Evolutionary conservation across 1,139 yeast species (phyloP).

Genomic region (Sugiyamaella novakii): DNA sequence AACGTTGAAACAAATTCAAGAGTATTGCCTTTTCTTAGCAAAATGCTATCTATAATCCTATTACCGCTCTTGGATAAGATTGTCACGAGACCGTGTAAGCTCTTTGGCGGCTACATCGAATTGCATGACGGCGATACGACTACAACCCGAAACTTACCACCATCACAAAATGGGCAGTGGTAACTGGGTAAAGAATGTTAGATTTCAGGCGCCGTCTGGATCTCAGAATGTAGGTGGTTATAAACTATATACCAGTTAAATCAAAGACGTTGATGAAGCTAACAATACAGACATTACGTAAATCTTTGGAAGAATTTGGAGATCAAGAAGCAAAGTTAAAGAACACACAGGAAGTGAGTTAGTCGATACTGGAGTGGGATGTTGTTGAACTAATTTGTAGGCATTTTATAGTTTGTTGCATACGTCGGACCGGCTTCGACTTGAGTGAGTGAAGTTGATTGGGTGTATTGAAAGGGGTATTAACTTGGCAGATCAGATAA

Average conservation of each 20-base stretch:
- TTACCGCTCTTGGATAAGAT: too few species aligned
- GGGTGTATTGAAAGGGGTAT: too few species aligned
- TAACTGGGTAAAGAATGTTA: conserved; percentile 78
- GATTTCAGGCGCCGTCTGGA: conserved; percentile 18
- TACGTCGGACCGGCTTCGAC: conserved; percentile 6
- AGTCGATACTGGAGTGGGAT: too few species aligned
- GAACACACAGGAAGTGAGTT: conserved; percentile 29
- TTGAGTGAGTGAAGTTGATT: conserved; percentile 17
- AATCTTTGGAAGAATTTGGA: conserved; percentile 34
- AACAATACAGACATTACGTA: conserved; percentile 28
- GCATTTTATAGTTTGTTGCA: conserved; percentile 2
- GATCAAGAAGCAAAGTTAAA: conserved; percentile 32
- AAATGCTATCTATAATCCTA: too few species aligned
- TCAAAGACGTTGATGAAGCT: not conserved
- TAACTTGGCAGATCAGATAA: conserved; percentile 31
- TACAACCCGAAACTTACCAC: too few species aligned
- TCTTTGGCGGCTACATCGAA: too few species aligned
- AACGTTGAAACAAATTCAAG: too few species aligned
- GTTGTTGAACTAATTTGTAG: too few species aligned
- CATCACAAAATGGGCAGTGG: too few species aligned
- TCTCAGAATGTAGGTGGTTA: conserved; percentile 14
- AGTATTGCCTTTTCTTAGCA: too few species aligned
- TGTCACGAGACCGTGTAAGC: too few species aligned
- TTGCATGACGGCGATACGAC: too few species aligned
- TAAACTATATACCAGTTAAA: not conserved